phyloP scores from a whole-genome alignment of 2,329 filamentous ascomycete genomes.

The Trichoderma aggressivum region DNA sequence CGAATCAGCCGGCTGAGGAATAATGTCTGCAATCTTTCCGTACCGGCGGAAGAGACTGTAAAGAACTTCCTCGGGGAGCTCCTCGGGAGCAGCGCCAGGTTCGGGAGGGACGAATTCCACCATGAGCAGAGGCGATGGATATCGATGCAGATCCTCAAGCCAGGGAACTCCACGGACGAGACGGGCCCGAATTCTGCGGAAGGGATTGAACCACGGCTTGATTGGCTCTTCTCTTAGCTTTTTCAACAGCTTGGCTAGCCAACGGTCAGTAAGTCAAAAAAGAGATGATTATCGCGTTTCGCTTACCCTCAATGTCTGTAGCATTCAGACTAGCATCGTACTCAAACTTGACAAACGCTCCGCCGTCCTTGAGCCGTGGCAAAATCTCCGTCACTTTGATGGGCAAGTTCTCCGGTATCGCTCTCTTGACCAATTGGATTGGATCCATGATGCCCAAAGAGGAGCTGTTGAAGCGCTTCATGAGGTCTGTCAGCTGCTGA shows the following conservation, averaged over 20 bases:
- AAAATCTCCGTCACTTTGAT: constrained; percentile 77
- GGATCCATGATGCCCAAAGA: constrained; percentile 51
- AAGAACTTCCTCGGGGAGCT: constrained; percentile 80
- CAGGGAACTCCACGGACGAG: constrained; percentile 83
- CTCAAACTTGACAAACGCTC: constrained; percentile 85
- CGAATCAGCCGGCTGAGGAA: constrained; percentile 77
- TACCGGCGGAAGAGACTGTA: constrained; percentile 87
- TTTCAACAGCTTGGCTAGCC: constrained; percentile 51
- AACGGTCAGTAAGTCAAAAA: neutral
- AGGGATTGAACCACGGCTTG: constrained; percentile 87
- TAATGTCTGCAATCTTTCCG: constrained; percentile 85
- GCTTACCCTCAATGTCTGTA: constrained; percentile 42
- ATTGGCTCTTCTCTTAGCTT: constrained; percentile 68
- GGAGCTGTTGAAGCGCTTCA: constrained; percentile 50
- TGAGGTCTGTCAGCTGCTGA: constrained; percentile 47
- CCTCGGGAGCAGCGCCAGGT: constrained; percentile 67
- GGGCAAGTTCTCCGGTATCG: constrained; percentile 58
- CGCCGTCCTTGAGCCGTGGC: constrained; percentile 84
- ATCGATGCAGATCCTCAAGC: constrained; percentile 86
- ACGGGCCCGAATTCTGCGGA: constrained; percentile 65
- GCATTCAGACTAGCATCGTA: constrained; percentile 41
- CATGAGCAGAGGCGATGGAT: constrained; percentile 71
- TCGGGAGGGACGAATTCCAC: constrained; percentile 79
- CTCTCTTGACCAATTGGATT: constrained; percentile 54
- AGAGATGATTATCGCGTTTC: neutral